Conservation (phyloP, 495 filamentous ascomycete genomes). For the Neurospora tetrasperma region DNA sequence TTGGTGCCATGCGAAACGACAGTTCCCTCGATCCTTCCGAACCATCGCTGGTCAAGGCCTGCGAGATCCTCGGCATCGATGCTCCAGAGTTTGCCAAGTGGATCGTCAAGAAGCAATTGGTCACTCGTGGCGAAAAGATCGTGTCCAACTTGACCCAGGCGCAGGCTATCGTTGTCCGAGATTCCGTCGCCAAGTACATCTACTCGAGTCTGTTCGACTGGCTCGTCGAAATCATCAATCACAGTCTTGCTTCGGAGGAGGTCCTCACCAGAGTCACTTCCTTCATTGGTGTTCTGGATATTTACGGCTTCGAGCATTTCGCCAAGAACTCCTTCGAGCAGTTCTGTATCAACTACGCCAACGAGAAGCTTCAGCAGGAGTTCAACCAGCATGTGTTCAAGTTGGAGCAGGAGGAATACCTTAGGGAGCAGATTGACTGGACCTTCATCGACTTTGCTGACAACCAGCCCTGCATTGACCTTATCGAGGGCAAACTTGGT, state of each 20-base stretch:
- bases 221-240: constrained; percentile 93
- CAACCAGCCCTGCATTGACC: constrained; percentile 98
- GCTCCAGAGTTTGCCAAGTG: constrained; percentile 86
- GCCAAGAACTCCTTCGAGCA: constrained; percentile 99
- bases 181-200: constrained; percentile 97
- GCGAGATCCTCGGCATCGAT: constrained; percentile 81
- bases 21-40: constrained; percentile 74
- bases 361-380: constrained; percentile 98
- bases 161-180: constrained; percentile 87
- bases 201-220: constrained; percentile 99
- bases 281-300: constrained; percentile 99
- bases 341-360: constrained; percentile 99
- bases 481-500: constrained; percentile 95
- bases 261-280: constrained; percentile 71
- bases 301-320: constrained; percentile 99
- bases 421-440: constrained; percentile 96
- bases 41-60: constrained; percentile 70
- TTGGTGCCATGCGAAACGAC: constrained; percentile 79
- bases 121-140: constrained; percentile 95
- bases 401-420: constrained; percentile 96
- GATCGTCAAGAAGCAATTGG: constrained; percentile 98
- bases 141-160: constrained; percentile 91
- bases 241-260: constrained; percentile 77
- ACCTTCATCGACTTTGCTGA: constrained; percentile 99
- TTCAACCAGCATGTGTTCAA: constrained; percentile 99